A percentile compares a stretch with the other conserved stretches of the same genome.
Evolutionary conservation across 2,329 filamentous ascomycete genomes (phyloP).

Genomic region (Neonectria magnoliae): DNA sequence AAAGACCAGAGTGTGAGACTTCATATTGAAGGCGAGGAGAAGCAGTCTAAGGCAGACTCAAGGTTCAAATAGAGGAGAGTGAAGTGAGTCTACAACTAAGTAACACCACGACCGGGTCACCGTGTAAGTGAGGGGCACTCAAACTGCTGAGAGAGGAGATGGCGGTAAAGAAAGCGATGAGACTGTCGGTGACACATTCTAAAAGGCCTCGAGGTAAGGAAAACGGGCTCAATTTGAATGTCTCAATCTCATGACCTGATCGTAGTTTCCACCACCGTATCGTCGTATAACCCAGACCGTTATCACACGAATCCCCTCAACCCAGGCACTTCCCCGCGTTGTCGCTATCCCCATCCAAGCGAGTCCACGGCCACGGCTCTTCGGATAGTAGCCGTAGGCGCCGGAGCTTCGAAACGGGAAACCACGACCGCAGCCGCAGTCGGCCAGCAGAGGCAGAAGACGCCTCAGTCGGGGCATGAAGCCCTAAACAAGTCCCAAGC

Average conservation of each 20-base stretch:
- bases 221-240: constrained; percentile 37
- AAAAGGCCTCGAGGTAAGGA: constrained; percentile 20
- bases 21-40: constrained; percentile 29
- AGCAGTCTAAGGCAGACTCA: neutral
- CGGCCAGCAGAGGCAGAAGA: constrained; percentile 6
- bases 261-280: neutral
- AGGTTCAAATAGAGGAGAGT: neutral
- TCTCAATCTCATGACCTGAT: neutral
- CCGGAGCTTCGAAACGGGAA: constrained; percentile 36
- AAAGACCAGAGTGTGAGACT: constrained; percentile 25
- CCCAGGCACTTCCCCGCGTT: constrained; percentile 1
- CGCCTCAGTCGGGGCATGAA: constrained; percentile 22
- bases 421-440: constrained; percentile 30
- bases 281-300: constrained; percentile 3
- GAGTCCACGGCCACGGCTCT: neutral
- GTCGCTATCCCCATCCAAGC: constrained; percentile 1
- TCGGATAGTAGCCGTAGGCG: constrained; percentile 18
- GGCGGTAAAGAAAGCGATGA: constrained; percentile 8
- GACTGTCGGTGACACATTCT: constrained; percentile 20
- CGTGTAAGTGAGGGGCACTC: constrained; percentile 5
- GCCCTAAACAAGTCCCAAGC: constrained; percentile 30
- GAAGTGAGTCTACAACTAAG: neutral
- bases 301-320: constrained; percentile 6
- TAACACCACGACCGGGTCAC: constrained; percentile 1
- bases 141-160: constrained; percentile 2